Percentiles rank a stretch among this genome's conserved stretches.
Evolutionary conservation across 192 early-diverging fungal species (phyloP).

Genomic region (Coemansia sp.): DNA sequence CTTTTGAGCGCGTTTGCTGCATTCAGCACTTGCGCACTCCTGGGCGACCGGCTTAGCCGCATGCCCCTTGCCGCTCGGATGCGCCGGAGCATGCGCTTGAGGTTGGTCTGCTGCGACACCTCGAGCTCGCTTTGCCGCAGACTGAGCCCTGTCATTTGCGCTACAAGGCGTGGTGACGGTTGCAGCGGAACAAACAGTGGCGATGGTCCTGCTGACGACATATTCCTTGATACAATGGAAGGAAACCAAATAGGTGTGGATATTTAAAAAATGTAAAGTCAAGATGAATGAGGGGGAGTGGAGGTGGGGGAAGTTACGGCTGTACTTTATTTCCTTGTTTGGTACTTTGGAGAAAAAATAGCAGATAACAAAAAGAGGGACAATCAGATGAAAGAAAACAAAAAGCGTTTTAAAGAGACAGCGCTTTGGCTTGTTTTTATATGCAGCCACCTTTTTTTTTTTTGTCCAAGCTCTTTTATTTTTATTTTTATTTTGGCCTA

Average conservation of each 20-base stretch:
- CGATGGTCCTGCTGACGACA: slow-evolving; percentile 31
- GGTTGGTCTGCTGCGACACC: slow-evolving; percentile 42
- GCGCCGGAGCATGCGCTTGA: slow-evolving; percentile 44
- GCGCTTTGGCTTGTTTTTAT: too few relatives aligned
- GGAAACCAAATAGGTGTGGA: background rate
- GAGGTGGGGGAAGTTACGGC: too few relatives aligned
- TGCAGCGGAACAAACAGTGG: slow-evolving; percentile 38
- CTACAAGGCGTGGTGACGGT: slow-evolving; percentile 40
- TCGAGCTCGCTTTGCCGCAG: slow-evolving; percentile 44
- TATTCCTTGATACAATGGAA: background rate
- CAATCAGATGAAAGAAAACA: too few relatives aligned
- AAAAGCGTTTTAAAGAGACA: too few relatives aligned
- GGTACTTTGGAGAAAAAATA: too few relatives aligned
- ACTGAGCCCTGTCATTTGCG: slow-evolving; percentile 49
- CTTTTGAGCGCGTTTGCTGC: background rate
- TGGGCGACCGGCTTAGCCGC: slow-evolving; percentile 6
- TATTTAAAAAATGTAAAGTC: background rate
- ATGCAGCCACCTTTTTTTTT: too few relatives aligned
- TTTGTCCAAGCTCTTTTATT: too few relatives aligned
- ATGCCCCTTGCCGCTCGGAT: slow-evolving; percentile 30
- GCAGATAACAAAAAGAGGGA: too few relatives aligned
- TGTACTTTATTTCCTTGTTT: too few relatives aligned
- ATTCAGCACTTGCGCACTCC: background rate
- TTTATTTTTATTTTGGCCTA: too few relatives aligned
- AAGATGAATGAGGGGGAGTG: background rate